Conservation (phyloP, 495 filamentous ascomycete genomes). For the Xylaria curta region DNA sequence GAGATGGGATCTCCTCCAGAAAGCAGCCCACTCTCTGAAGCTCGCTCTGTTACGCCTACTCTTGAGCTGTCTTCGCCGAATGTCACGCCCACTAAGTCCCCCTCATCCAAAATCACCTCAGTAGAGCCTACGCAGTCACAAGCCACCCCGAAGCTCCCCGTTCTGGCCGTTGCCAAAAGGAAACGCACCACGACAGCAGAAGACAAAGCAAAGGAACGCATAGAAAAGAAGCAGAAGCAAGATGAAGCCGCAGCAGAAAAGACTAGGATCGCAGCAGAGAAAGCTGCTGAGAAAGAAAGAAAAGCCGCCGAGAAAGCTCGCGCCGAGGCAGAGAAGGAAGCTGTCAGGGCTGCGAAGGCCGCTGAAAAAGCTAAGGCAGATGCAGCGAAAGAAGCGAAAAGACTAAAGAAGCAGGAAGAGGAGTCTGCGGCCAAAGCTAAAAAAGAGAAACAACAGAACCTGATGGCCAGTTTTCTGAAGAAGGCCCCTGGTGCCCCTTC, state of each 20-base stretch:
- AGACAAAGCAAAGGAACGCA: slow-evolving; percentile 62
- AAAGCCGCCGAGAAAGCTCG: slow-evolving; percentile 54
- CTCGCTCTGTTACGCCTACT: slow-evolving; percentile 43
- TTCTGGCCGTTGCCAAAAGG: slow-evolving; percentile 17
- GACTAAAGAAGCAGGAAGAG: slow-evolving; percentile 61
- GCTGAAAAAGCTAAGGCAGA: slow-evolving; percentile 44
- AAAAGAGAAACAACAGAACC: slow-evolving; percentile 66
- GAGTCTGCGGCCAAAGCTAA: slow-evolving; percentile 48
- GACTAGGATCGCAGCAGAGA: slow-evolving; percentile 35
- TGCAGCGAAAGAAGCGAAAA: slow-evolving; percentile 47
- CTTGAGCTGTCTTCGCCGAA: slow-evolving; percentile 40
- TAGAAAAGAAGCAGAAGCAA: slow-evolving; percentile 59
- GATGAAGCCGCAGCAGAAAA: slow-evolving; percentile 51
- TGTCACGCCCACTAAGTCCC: slow-evolving; percentile 31
- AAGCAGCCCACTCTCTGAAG: slow-evolving; percentile 43
- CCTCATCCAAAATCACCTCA: slow-evolving; percentile 9
- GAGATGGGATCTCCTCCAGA: slow-evolving; percentile 33
- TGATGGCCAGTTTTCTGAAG: slow-evolving; percentile 59
- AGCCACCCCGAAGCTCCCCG: slow-evolving; percentile 18
- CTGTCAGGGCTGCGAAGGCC: slow-evolving; percentile 45
- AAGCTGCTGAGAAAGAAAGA: slow-evolving; percentile 56
- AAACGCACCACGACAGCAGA: slow-evolving; percentile 33
- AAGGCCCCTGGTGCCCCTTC: slow-evolving; percentile 38
- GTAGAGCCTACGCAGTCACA: slow-evolving; percentile 12
- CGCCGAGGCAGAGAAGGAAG: slow-evolving; percentile 43